Evolutionary conservation across 2,329 filamentous ascomycete genomes (phyloP).

Genomic region (Penicillium sp.): DNA sequence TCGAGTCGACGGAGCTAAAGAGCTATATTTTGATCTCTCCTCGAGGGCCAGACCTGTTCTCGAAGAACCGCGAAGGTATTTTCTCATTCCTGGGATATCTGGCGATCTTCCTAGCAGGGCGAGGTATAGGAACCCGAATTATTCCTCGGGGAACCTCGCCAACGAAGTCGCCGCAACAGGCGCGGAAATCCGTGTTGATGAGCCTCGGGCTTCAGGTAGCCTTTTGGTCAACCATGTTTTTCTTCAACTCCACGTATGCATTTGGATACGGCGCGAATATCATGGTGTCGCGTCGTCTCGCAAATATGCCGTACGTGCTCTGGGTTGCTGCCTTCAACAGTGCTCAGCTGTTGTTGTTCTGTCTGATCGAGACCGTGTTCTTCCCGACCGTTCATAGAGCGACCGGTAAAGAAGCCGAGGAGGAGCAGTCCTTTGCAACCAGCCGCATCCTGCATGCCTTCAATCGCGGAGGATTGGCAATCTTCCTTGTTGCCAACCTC

Average conservation of each 20-base stretch:
- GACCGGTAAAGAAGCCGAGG: conserved; percentile 52
- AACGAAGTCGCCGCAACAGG: conserved; percentile 42
- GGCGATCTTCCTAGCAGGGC: conserved; percentile 87
- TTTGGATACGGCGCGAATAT: conserved; percentile 64
- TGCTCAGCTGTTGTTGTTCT: conserved; percentile 74
- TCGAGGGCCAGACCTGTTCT: conserved; percentile 67
- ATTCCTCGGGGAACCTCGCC: conserved; percentile 59
- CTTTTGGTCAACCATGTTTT: conserved; percentile 67
- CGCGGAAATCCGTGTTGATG: conserved; percentile 55
- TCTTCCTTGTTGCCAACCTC: conserved; percentile 86
- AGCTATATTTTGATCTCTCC: conserved; percentile 78
- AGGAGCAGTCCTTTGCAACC: conserved; percentile 65
- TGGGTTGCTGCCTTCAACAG: conserved; percentile 93
- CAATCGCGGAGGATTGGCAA: conserved; percentile 78
- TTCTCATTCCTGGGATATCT: conserved; percentile 93
- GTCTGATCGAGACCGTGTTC: conserved; percentile 68
- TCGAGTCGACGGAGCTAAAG: conserved; percentile 75
- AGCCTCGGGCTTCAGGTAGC: conserved; percentile 61
- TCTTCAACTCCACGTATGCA: conserved; percentile 61
- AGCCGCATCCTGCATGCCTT: conserved; percentile 76
- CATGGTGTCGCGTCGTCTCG: conserved; percentile 77
- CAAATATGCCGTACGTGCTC: conserved; percentile 87
- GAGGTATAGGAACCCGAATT: conserved; percentile 74
- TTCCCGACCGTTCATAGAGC: conserved; percentile 68
- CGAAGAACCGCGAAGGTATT: conserved; percentile 90